A percentile compares a stretch with the other conserved stretches of the same genome.
phyloP scores from a whole-genome alignment of 1,139 yeast species.

The Candida gigantensis region DNA sequence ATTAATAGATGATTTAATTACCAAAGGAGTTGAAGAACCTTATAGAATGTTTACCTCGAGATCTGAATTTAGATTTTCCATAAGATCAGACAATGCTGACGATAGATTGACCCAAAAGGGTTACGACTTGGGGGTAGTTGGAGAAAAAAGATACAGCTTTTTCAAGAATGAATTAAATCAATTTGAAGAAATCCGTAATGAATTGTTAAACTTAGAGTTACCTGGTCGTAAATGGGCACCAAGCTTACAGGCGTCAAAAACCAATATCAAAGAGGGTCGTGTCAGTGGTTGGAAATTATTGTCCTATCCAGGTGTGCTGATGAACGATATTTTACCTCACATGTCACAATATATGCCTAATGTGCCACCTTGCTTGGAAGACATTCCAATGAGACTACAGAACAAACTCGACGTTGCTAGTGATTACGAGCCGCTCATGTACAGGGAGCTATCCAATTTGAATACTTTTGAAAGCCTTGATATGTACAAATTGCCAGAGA shows the following conservation, averaged over 20 bases:
- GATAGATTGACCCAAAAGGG: conserved; percentile 75
- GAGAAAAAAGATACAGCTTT: conserved; percentile 56
- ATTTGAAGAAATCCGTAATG: conserved; percentile 45
- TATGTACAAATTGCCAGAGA: conserved; percentile 60
- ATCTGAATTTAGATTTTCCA: conserved; percentile 86
- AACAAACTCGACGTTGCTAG: conserved; percentile 76
- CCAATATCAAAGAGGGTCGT: conserved; percentile 32
- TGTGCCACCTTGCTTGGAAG: conserved; percentile 23
- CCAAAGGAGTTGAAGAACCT: conserved; percentile 97
- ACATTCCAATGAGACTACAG: conserved; percentile 53
- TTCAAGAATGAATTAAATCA: conserved; percentile 47
- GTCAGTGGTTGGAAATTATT: conserved; percentile 50
- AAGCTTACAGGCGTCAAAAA: conserved; percentile 48
- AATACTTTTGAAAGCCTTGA: conserved; percentile 86
- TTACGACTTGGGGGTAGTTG: conserved; percentile 63
- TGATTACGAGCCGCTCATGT: conserved; percentile 78
- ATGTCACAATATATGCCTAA: conserved; percentile 19
- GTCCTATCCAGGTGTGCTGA: conserved; percentile 38
- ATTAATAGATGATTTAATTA: conserved; percentile 86
- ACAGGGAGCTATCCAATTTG: conserved; percentile 69
- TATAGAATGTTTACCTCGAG: conserved; percentile 97
- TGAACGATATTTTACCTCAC: conserved; percentile 35
- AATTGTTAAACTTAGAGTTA: conserved; percentile 45
- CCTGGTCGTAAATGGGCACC: conserved; percentile 69
- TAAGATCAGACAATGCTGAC: conserved; percentile 95